Evolutionary conservation across 1,284 basidiomycete genomes (phyloP).

Genomic region (Naganishia cerealis): DNA sequence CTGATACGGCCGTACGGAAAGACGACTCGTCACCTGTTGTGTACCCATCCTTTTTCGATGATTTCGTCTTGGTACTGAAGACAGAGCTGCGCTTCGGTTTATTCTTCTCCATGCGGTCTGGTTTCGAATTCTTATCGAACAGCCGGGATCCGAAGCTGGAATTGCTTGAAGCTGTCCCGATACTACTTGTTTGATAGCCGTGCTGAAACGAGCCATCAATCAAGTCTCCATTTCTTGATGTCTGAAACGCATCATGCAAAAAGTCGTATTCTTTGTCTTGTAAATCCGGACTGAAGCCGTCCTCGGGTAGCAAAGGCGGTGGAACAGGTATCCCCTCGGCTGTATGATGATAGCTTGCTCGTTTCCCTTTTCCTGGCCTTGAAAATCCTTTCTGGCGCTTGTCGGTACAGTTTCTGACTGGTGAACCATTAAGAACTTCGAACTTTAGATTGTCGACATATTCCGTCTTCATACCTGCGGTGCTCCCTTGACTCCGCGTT

Average conservation of each 20-base stretch:
- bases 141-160: conserved; percentile 9
- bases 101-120: background rate
- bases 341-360: conserved; percentile 23
- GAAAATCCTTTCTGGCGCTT: background rate
- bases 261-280: conserved; percentile 25
- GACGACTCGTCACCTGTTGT: conserved; percentile 6
- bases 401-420: background rate
- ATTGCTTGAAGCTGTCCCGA: conserved; percentile 15
- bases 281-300: background rate
- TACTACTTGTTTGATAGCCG: background rate
- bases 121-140: background rate
- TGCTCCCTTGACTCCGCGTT: background rate
- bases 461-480: conserved; percentile 9
- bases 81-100: conserved; percentile 22
- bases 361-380: background rate
- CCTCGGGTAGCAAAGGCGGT: conserved; percentile 3
- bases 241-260: conserved; percentile 6
- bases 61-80: conserved; percentile 14
- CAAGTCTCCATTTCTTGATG: background rate
- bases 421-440: conserved; percentile 20
- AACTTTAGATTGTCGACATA: conserved; percentile 19
- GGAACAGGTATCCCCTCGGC: conserved; percentile 18
- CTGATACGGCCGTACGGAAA: background rate
- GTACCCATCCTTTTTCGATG: conserved; percentile 17
- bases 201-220: background rate